These are phyloP conservation scores for Aegilops speltoides DNA, from an alignment of 176 grass and related monocot species.

Conservation along the genomic window DNA sequence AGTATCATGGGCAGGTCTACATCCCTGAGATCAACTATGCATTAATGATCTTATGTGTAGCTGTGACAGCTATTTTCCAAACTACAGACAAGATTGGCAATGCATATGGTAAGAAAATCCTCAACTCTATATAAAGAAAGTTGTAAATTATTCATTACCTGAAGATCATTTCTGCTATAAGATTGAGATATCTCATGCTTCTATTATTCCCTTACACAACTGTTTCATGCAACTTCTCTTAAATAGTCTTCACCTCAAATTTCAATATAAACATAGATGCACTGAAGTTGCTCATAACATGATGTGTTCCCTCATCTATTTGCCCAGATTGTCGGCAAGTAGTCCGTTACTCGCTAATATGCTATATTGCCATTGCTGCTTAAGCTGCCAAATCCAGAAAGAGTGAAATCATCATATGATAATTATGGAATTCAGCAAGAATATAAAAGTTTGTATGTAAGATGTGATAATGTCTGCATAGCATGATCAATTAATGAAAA, in stretches of 20 bases:
- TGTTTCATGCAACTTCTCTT: slow-evolving; percentile 11
- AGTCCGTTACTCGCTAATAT: not conserved
- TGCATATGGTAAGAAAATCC: slow-evolving; percentile 56
- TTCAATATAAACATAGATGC: slow-evolving; percentile 17
- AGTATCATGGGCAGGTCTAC: slow-evolving; percentile 70
- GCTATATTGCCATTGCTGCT: not conserved
- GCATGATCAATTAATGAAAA: not conserved
- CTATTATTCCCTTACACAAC: not conserved
- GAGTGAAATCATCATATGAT: not conserved
- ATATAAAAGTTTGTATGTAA: not conserved
- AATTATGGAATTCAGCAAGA: not conserved
- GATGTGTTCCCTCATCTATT: not conserved
- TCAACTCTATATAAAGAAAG: slow-evolving; percentile 16
- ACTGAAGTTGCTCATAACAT: not conserved
- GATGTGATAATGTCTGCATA: not conserved
- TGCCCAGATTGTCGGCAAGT: not conserved
- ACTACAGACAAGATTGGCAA: slow-evolving; percentile 70
- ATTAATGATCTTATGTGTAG: slow-evolving; percentile 61
- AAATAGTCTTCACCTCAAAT: not conserved
- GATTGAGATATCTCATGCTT: not conserved
- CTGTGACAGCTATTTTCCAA: slow-evolving; percentile 59
- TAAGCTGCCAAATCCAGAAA: not conserved
- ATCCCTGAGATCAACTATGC: slow-evolving; percentile 72
- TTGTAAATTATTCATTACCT: not conserved
- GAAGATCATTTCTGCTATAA: not conserved